A percentile compares a stretch with the other conserved stretches of the same genome.
Evolutionary conservation across 352 stramenopile genomes (phyloP).

Genomic region (Globisporangium nagaii): DNA sequence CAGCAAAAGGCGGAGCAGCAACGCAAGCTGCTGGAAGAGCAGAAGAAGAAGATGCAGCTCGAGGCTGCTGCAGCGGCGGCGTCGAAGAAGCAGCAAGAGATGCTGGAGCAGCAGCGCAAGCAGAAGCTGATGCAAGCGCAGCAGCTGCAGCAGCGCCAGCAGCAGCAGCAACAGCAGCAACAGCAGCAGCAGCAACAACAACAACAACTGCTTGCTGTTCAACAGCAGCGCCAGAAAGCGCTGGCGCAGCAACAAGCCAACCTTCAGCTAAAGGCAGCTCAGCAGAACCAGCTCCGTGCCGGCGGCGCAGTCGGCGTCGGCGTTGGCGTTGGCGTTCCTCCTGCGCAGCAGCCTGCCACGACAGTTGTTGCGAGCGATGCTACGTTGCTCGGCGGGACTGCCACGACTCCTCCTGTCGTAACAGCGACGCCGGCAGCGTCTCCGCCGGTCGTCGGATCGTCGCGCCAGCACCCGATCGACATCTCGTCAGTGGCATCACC

Average conservation of each 20-base stretch:
- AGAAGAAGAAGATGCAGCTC: slow-evolving; percentile 66
- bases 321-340: neutral
- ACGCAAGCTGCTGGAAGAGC: slow-evolving; percentile 59
- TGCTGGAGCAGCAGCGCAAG: slow-evolving; percentile 61
- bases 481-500: slow-evolving; percentile 28
- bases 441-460: slow-evolving; percentile 22
- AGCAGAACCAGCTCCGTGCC: slow-evolving; percentile 31
- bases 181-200: slow-evolving; percentile 23
- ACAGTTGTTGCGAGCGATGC: slow-evolving; percentile 10
- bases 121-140: slow-evolving; percentile 41
- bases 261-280: slow-evolving; percentile 23
- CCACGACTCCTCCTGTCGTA: neutral
- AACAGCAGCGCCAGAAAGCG: slow-evolving; percentile 26
- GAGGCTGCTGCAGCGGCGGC: slow-evolving; percentile 45
- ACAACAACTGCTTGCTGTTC: slow-evolving; percentile 31
- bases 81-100: slow-evolving; percentile 57
- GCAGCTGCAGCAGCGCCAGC: slow-evolving; percentile 34
- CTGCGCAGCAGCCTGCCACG: slow-evolving; percentile 10
- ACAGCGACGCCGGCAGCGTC: slow-evolving; percentile 7
- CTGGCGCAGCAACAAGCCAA: slow-evolving; percentile 33
- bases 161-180: slow-evolving; percentile 27
- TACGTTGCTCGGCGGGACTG: slow-evolving; percentile 7
- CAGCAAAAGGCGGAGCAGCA: slow-evolving; percentile 59
- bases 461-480: slow-evolving; percentile 47
- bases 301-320: neutral